Evolutionary conservation across 2,329 filamentous ascomycete species (phyloP), one percentile per base, ranked within the genome.

Genomic region (Byssoonygena ceratinophila): DNA sequence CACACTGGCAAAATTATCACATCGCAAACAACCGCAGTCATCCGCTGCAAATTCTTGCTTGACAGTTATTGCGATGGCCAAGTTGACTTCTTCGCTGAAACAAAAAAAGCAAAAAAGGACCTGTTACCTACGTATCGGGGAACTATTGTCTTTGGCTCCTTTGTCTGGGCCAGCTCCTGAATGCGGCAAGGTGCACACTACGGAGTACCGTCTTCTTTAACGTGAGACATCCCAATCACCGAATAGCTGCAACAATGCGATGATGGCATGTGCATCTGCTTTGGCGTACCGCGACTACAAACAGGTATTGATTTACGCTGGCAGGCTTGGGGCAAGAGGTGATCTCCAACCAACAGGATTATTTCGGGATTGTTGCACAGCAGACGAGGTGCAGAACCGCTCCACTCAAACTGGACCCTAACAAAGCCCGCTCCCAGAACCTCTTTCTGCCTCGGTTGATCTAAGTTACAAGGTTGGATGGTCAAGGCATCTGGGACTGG

Each of bases 131-230:
- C 45, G 49, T 16, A 8, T 5, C 32, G 40, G 41, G 53, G 52
- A 57, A 53, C 57, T 56, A 60, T 60, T 59, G 60, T 60, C 59
- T 63, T 58, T 58, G 58, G 59, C 55, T 62, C 54, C 64, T 67
- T 68, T 68, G 63, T 66, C 61, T 59, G 51, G 40, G n/a, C 14
- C 53, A 46, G 52, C 51, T 29, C 23, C 54, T 57, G 59, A 60
- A 65, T 59, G 61, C 65, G 65, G 66, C 58, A 59, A 59, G 46
- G 60, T 63, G 58, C 59, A 58, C 46, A n/a, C n/a, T n/a, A n/a
- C n/a, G n/a, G n/a, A n/a, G n/a, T 48, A 22, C 31, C 29, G 31
- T 34, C 52, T 55, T 55, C 52, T 57, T 59, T 57, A 46, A 53
- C 46, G 41, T 54, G 53, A 58, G 54, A 60, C 55, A 58, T 43